Evolutionary conservation across 2,329 filamentous ascomycete genomes (phyloP), one percentile per base, ranked within the genome.

Genomic region (Fusarium anthophilum): DNA sequence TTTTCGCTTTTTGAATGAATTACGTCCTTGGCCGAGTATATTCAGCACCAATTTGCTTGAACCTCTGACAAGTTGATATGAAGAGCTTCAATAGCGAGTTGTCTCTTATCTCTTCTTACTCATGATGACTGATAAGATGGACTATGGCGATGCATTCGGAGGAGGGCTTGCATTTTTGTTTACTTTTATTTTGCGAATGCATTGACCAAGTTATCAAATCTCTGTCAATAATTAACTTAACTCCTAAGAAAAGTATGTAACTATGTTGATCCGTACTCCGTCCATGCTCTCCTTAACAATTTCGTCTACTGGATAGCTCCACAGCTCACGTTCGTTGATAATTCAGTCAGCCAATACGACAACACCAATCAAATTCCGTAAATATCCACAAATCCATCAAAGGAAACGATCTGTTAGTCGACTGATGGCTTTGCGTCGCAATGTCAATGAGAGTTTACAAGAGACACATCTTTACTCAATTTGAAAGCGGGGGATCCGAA

Each of bases 401-500:
- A 43, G 32, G 53, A 30, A 67, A 32, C 32, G 35, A 47, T 51
- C 32, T 43, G 41, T 47, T 47, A 54, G 63, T 48, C 17, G 41
- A 47, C 37, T n/a, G 18, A 47, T 30, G 12, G 30, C 28, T 41
- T 32, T 44, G 18, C 43, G 30, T 26, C 37, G 35, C 28, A 66
- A 26, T 30, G 13, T 51, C 28, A n/a, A 26, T 43, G 28, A 57
- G 39, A 55, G 37, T 60, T 48, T 39, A 24, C 6, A 32, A 43
- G 41, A 66, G 39, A 35, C 38, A 51, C 28, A 48, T 59, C 30
- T 39, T 59, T 64, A 28, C 32, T 68, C 61, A 50, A 54, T 43
- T 60, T 30, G 44, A 63, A 47, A 61, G 55, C 39, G 63, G 62
- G 41, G 58, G 62, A 35, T 35, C 63, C 30, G 37, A 69, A 61